These are phyloP conservation scores for Pyracantha coccinea DNA, from an alignment of 331 rosid species.

Conservation along the genomic window DNA sequence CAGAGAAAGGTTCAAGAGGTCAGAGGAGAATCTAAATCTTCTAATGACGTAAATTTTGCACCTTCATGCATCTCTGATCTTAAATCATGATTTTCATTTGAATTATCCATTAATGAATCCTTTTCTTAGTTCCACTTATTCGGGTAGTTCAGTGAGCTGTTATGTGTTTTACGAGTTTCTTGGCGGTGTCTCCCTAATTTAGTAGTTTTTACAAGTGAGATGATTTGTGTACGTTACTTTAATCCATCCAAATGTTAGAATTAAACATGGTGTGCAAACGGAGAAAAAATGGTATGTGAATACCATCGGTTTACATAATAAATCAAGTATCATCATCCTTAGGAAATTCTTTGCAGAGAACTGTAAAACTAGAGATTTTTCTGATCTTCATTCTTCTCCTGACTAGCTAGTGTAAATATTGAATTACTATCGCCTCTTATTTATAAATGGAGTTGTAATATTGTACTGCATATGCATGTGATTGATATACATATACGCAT, in stretches of 20 bases:
- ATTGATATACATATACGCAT: not conserved
- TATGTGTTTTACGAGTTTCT: not conserved
- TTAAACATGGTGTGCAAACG: not conserved
- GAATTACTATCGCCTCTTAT: not conserved
- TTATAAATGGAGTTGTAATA: not conserved
- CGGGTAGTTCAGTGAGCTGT: not conserved
- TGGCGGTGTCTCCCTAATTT: not conserved
- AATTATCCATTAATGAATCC: not conserved
- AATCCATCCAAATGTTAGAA: not conserved
- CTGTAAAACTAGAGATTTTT: too few species aligned
- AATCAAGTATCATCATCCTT: not conserved
- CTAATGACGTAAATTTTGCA: slow-evolving; percentile 29
- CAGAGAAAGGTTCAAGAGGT: slow-evolving; percentile 16
- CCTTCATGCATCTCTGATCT: not conserved
- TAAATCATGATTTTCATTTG: not conserved
- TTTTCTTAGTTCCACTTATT: not conserved
- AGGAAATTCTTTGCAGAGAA: too few species aligned
- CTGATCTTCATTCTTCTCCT: too few species aligned
- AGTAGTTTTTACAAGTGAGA: not conserved
- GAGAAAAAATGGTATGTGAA: not conserved
- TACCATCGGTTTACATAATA: not conserved
- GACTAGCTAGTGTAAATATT: too few species aligned
- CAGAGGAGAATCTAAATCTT: slow-evolving; percentile 18
- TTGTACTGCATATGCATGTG: not conserved
- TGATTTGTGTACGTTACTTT: not conserved